A percentile compares a stretch with the other conserved stretches of the same genome.
phyloP scores from a whole-genome alignment of 768 basidiomycete genomes.

The Galerina marginata region DNA sequence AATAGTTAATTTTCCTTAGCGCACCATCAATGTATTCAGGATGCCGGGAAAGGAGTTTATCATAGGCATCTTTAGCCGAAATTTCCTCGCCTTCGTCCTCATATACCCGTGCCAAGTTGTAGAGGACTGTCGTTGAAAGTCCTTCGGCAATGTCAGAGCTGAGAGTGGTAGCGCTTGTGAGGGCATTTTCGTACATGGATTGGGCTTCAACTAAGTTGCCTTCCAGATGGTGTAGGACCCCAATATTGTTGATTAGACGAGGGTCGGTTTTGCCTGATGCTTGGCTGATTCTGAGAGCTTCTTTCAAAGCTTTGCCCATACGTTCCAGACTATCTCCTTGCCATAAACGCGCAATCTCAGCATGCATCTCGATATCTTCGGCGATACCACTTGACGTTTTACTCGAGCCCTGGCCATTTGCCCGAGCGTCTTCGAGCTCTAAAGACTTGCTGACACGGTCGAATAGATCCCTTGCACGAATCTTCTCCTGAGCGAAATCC shows the following conservation, averaged over 20 bases:
- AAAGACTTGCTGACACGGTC: slow-evolving; percentile 75
- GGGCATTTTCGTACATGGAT: slow-evolving; percentile 73
- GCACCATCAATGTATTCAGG: slow-evolving; percentile 96
- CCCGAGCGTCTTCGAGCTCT: slow-evolving; percentile 61
- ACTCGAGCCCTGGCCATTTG: slow-evolving; percentile 44
- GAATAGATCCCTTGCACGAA: slow-evolving; percentile 80
- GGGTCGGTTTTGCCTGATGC: slow-evolving; percentile 59
- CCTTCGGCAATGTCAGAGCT: slow-evolving; percentile 60
- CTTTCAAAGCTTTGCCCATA: slow-evolving; percentile 72
- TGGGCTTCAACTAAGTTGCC: slow-evolving; percentile 61
- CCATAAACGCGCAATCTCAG: slow-evolving; percentile 92
- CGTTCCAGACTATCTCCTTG: slow-evolving; percentile 80
- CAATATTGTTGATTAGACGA: slow-evolving; percentile 81
- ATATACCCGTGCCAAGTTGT: slow-evolving; percentile 91
- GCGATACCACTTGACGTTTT: slow-evolving; percentile 58
- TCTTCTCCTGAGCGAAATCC: slow-evolving; percentile 74
- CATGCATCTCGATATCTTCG: slow-evolving; percentile 85
- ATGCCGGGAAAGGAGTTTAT: slow-evolving; percentile 85
- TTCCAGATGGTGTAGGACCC: slow-evolving; percentile 74
- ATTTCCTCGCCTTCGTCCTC: slow-evolving; percentile 80
- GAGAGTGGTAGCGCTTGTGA: slow-evolving; percentile 59
- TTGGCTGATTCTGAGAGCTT: slow-evolving; percentile 72
- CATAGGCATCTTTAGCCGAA: slow-evolving; percentile 85
- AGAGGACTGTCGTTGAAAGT: slow-evolving; percentile 82
- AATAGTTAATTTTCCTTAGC: slow-evolving; percentile 32